Conservation (phyloP, 106 monocot genomes). For the Alisma plantagoaquatica region DNA sequence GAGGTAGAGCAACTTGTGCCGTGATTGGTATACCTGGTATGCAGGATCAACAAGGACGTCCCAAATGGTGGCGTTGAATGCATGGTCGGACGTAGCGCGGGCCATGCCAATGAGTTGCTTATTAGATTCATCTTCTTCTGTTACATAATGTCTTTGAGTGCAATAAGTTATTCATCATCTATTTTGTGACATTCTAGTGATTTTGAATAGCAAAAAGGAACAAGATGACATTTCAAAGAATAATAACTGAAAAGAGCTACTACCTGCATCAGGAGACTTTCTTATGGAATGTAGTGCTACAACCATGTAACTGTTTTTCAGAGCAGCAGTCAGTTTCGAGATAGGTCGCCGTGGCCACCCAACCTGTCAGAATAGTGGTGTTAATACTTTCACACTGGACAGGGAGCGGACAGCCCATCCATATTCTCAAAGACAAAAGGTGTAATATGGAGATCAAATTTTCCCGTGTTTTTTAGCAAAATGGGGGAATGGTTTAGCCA, state of each 20-base stretch:
- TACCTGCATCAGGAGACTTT: slow-evolving; percentile 48
- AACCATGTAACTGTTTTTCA: slow-evolving; percentile 94
- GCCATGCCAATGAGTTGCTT: slow-evolving; percentile 95
- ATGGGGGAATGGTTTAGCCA: too few species aligned
- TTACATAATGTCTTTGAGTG: slow-evolving; percentile 72
- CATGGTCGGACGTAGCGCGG: slow-evolving; percentile 98
- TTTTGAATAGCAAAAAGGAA: neutral
- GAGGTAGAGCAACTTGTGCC: too few species aligned
- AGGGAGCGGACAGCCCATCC: neutral
- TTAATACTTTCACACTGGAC: too few species aligned
- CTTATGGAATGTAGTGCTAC: slow-evolving; percentile 73
- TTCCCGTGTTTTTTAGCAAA: too few species aligned
- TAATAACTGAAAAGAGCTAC: neutral
- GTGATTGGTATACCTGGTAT: slow-evolving; percentile 52
- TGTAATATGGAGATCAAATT: too few species aligned
- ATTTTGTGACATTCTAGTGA: neutral
- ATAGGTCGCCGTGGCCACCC: slow-evolving; percentile 95
- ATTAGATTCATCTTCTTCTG: slow-evolving; percentile 60
- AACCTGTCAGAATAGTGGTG: slow-evolving; percentile 40
- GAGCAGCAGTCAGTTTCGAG: slow-evolving; percentile 67
- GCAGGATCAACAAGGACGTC: slow-evolving; percentile 99
- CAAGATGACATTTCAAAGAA: neutral
- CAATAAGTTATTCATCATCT: slow-evolving; percentile 29
- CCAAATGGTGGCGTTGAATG: slow-evolving; percentile 99
- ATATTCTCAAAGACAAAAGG: too few species aligned